Base-by-base conservation (phyloP, 495 filamentous ascomycete species). In the Barbatosphaeria neglecta region DNA sequence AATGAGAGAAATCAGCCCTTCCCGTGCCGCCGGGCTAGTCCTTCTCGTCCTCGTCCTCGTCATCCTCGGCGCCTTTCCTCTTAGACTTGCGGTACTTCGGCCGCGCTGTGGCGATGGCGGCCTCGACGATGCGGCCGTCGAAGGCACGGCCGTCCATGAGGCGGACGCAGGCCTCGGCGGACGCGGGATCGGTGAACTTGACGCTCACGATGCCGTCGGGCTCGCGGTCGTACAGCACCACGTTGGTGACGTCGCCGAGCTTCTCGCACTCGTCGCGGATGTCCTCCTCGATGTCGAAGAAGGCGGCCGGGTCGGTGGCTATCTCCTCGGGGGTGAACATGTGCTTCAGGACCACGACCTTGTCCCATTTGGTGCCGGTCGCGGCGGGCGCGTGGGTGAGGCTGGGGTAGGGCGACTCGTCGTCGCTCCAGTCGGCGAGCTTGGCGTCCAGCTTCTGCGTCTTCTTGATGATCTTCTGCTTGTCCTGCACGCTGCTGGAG, bases 301-400 rank as follows among this genome's bases (percentile, higher is more conserved):
- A 75, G 3, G 84, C 86, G 0, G 80, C 76, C 2, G 86, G 81
- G 59, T 99, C 90, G 46, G 90, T 84, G 60, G 85, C 78, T 40
- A 99, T 69, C 64, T 95, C 87, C 25, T 82, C 55, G 22, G 93
- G 72, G 9, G 88, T 94, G 62, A 99, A 99, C 87, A 95, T 93
- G 60, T 94, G 84, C 56, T 88, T 86, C 46, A 99, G 65, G 45
- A 97, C 81, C 16, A 96, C 89, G 2, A 86, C 67, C 55, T 88
- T 89, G 51, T 87, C 86, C 53, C 75, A 82, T 51, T 76, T 75
- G 39, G 75, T 76, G 45, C 55, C 76, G 6, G 76, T 77, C 3
- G 81, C 75, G 13, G 73, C 66, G 19, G 49, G 52, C 3, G 76
- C 49, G 0, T 61, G 56, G 13, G 69, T 64, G 24, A 50, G 22